Percentiles rank a stretch among this genome's conserved stretches.
phyloP scores from a whole-genome alignment of 176 grass and related monocot species.

The Zoysia pacifica region DNA sequence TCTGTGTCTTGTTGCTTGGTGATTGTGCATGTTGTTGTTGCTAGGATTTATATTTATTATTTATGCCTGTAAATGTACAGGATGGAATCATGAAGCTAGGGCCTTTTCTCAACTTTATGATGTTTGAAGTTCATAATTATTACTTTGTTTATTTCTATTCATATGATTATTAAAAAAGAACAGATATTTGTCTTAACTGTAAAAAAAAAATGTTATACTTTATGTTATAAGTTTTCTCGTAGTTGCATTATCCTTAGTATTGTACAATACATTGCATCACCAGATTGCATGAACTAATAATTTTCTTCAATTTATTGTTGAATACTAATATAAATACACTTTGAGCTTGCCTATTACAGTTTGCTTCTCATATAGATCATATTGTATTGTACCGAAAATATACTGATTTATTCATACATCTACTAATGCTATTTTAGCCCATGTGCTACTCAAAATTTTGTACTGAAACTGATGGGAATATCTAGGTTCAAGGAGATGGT shows the following conservation, averaged over 20 bases:
- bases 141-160: neutral
- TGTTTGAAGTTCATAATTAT: constrained; percentile 2
- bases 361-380: constrained; percentile 30
- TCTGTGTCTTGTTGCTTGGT: constrained; percentile 34
- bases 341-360: constrained; percentile 1
- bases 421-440: constrained; percentile 12
- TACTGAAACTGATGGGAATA: constrained; percentile 30
- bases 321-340: constrained; percentile 22
- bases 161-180: neutral
- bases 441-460: constrained; percentile 12
- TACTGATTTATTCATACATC: constrained; percentile 18
- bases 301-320: constrained; percentile 6
- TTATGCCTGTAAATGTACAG: neutral
- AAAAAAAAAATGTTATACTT: neutral
- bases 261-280: constrained; percentile 1
- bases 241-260: neutral
- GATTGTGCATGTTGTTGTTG: constrained; percentile 15
- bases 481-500: constrained; percentile 98
- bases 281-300: constrained; percentile 3
- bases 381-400: neutral
- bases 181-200: neutral
- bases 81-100: constrained; percentile 10
- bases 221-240: constrained; percentile 10
- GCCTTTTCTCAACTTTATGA: constrained; percentile 15
- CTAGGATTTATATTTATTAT: constrained; percentile 15